These are phyloP conservation scores for Ceratobasidium sp. DNA, from an alignment of 1,284 basidiomycete species.

Conservation along the genomic window DNA sequence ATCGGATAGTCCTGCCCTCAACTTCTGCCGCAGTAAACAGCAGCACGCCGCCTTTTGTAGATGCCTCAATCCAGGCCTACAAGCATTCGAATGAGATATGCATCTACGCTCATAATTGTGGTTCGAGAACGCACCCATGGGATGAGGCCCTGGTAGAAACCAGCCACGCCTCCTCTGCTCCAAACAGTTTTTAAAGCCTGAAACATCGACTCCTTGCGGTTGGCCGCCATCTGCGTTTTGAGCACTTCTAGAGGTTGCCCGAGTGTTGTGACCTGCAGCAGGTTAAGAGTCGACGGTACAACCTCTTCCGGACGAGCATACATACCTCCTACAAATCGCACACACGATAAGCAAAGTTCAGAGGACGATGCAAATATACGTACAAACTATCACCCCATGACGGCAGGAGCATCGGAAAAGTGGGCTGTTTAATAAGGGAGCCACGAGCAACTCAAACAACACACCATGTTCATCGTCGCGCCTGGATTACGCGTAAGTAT, in stretches of 20 bases:
- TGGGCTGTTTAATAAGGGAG: neutral
- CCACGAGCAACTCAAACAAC: neutral
- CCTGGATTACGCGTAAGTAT: constrained; percentile 58
- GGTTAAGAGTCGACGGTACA: neutral
- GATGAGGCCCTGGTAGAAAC: constrained; percentile 98
- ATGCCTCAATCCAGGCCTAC: constrained; percentile 99
- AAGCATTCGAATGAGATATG: constrained; percentile 43
- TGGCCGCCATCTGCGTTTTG: constrained; percentile 98
- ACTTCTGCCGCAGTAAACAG: constrained; percentile 97
- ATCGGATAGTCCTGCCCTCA: constrained; percentile 68
- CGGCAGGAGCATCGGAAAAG: neutral
- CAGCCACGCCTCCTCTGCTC: constrained; percentile 86
- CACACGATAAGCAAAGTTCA: constrained; percentile 9
- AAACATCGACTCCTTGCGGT: constrained; percentile 87
- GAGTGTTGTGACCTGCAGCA: constrained; percentile 85
- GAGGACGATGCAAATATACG: constrained; percentile 23
- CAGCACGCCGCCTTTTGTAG: constrained; percentile 96
- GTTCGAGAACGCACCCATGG: constrained; percentile 77
- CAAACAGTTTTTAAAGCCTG: constrained; percentile 88
- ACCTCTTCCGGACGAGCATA: constrained; percentile 41
- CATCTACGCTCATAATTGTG: constrained; percentile 16
- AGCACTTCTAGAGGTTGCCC: constrained; percentile 98
- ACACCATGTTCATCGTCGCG: constrained; percentile 95
- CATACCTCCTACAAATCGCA: constrained; percentile 58
- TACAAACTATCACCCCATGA: constrained; percentile 41